Evolutionary conservation across 306 rosid genomes (phyloP).

Genomic region (Glycine latifolia): DNA sequence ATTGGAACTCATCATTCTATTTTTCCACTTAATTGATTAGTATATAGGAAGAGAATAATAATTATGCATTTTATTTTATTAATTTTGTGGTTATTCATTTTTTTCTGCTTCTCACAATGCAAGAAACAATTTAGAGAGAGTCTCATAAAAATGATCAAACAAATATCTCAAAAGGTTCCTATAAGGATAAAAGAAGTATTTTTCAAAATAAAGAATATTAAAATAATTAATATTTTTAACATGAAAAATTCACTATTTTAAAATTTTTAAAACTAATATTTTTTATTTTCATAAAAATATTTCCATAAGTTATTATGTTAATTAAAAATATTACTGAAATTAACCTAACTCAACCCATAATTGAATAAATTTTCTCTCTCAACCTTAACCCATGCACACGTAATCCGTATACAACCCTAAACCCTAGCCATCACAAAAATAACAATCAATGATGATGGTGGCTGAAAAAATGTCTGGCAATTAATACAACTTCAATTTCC

Average conservation of each 20-base stretch:
- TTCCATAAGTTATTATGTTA: too few relatives aligned
- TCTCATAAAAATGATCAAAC: neutral
- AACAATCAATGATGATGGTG: neutral
- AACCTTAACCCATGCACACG: neutral
- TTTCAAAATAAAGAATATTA: neutral
- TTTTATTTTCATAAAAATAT: too few relatives aligned
- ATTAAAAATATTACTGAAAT: too few relatives aligned
- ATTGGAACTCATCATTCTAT: too few relatives aligned
- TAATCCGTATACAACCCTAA: neutral
- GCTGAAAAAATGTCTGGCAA: neutral
- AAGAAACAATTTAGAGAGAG: neutral
- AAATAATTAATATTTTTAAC: neutral
- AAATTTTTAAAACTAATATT: neutral
- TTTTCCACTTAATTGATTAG: too few relatives aligned
- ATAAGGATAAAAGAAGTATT: neutral
- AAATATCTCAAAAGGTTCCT: neutral
- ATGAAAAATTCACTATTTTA: neutral
- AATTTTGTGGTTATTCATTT: too few relatives aligned
- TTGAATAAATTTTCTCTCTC: neutral
- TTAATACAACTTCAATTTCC: neutral
- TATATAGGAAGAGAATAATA: too few relatives aligned
- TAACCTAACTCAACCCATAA: neutral
- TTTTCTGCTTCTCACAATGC: too few relatives aligned
- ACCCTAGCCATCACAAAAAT: neutral
- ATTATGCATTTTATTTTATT: too few relatives aligned